Conservation (phyloP, 179 eudicot species). For the Corrigiola litoralis region DNA sequence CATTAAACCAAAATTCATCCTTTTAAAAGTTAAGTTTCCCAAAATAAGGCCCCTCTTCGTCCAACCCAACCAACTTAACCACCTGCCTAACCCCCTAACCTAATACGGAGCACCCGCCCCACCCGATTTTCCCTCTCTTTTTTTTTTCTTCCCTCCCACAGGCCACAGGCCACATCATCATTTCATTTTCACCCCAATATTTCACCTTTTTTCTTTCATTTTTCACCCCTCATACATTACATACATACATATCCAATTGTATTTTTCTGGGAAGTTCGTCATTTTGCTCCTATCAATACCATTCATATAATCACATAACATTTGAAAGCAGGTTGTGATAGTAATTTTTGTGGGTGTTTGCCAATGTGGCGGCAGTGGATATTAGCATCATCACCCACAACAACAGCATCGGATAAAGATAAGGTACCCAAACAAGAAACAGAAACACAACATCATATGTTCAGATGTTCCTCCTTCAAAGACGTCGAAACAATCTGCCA, state of each 20-base stretch:
- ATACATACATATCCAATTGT: no score
- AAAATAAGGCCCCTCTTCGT: background rate
- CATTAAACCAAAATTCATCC: no score
- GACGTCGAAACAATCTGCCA: slow-evolving; percentile 52
- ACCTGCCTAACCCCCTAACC: slow-evolving; percentile 12
- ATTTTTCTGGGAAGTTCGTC: no score
- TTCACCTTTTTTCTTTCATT: background rate
- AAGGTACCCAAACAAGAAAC: no score
- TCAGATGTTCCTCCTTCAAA: slow-evolving; percentile 65
- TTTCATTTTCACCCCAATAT: background rate
- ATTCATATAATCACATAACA: no score
- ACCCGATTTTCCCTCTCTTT: background rate
- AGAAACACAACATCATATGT: slow-evolving; percentile 10
- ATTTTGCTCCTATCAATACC: background rate
- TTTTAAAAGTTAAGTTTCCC: no score
- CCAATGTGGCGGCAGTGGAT: slow-evolving; percentile 65
- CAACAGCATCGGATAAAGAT: background rate
- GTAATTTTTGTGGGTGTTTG: no score
- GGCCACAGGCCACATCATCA: no score
- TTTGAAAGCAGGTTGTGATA: no score
- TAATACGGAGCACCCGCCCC: no score
- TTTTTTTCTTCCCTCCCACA: no score
- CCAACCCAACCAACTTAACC: slow-evolving; percentile 20
- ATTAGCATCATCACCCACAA: slow-evolving; percentile 24
- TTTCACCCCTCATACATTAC: background rate